Evolutionary conservation across 2,329 filamentous ascomycete genomes (phyloP).

Genomic region (Beauveria pseudobassiana): DNA sequence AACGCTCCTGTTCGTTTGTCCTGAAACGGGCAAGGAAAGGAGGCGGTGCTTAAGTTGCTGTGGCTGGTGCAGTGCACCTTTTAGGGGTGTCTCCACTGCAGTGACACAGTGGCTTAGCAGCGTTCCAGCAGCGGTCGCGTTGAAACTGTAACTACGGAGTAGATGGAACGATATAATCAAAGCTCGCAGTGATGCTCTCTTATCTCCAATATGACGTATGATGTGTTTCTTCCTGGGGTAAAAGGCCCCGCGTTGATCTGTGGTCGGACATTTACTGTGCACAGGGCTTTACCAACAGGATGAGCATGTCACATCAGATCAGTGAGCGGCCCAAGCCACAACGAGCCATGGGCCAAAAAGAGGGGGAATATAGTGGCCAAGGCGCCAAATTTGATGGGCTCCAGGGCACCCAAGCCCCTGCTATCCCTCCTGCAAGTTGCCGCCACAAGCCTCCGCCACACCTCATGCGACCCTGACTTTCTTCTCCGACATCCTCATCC

Average conservation of each 20-base stretch:
- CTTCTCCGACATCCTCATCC: background rate
- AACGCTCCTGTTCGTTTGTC: background rate
- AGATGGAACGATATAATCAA: background rate
- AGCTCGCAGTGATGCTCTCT: too few relatives aligned
- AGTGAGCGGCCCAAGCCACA: background rate
- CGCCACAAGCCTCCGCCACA: conserved; percentile 4
- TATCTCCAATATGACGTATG: too few relatives aligned
- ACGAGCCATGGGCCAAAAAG: background rate
- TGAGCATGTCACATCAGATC: background rate
- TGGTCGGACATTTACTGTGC: too few relatives aligned
- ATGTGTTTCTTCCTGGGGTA: too few relatives aligned
- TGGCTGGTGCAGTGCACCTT: background rate
- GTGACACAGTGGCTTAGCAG: background rate
- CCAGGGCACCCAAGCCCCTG: background rate
- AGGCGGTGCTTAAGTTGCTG: background rate
- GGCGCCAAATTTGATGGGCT: background rate
- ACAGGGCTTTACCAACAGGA: too few relatives aligned
- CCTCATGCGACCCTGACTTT: conserved; percentile 7
- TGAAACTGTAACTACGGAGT: background rate
- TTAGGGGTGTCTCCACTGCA: background rate
- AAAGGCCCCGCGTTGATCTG: too few relatives aligned
- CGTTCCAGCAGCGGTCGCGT: background rate
- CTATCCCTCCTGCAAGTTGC: background rate
- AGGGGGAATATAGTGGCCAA: too few relatives aligned
- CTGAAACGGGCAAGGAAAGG: background rate